These are phyloP conservation scores for Aeschynomene evenia DNA, from an alignment of 306 rosid genomes.

Conservation along the genomic window DNA sequence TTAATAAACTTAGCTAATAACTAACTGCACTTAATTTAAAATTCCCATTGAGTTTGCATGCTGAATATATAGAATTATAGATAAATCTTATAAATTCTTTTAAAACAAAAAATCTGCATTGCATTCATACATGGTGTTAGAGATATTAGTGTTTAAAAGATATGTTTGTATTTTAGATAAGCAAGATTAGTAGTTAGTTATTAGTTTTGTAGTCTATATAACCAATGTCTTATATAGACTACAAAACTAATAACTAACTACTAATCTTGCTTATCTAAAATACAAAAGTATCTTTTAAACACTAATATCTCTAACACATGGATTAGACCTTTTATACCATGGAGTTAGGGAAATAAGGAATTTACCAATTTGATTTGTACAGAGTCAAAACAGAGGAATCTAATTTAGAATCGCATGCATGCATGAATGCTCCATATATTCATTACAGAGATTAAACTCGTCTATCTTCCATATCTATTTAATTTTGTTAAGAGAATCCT, in stretches of 20 bases:
- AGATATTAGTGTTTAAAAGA: no score
- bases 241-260: no score
- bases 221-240: no score
- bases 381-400: not conserved
- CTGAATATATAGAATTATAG: not conserved
- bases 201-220: no score
- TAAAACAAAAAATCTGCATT: not conserved
- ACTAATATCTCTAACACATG: no score
- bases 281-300: no score
- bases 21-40: not conserved
- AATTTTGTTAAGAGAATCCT: not conserved
- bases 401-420: not conserved
- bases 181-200: no score
- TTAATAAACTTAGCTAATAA: not conserved
- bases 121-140: not conserved
- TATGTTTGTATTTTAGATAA: no score
- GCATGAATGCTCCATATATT: not conserved
- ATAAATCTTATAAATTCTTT: not conserved
- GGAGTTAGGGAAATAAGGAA: not conserved
- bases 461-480: not conserved
- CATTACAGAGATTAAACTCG: not conserved
- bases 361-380: not conserved
- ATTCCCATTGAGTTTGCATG: not conserved
- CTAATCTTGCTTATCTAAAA: no score
- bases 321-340: not conserved